phyloP scores from a whole-genome alignment of 2,329 filamentous ascomycete genomes.

The Hymenoscyphus occultus region DNA sequence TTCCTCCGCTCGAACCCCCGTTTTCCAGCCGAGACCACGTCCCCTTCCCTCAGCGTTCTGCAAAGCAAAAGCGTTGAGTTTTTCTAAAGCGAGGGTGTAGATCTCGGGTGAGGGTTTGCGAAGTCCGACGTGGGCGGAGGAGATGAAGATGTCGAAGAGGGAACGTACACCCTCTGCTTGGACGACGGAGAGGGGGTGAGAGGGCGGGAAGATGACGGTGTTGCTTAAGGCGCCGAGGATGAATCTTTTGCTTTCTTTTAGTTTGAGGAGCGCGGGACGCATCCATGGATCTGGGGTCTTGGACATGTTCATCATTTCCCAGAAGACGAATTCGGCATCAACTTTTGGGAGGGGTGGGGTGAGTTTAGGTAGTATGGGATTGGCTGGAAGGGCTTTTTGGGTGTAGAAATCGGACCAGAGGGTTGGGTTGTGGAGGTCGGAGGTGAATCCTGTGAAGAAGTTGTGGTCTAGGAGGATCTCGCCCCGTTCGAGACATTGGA shows the following conservation, averaged over 20 bases:
- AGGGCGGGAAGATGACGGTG: conserved; percentile 79
- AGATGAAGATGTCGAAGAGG: conserved; percentile 84
- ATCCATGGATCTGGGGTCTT: conserved; percentile 39
- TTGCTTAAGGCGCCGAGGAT: conserved; percentile 84
- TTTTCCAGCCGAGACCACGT: conserved; percentile 44
- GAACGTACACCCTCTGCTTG: conserved; percentile 56
- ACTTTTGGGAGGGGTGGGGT: conserved; percentile 67
- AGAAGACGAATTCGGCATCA: conserved; percentile 77
- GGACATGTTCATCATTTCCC: conserved; percentile 64
- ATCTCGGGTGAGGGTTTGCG: conserved; percentile 83
- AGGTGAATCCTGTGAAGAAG: conserved; percentile 75
- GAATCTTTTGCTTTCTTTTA: conserved; percentile 63
- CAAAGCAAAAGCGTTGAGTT: conserved; percentile 61
- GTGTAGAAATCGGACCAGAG: conserved; percentile 69
- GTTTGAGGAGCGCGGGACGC: conserved; percentile 72
- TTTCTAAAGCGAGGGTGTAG: conserved; percentile 69
- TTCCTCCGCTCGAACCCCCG: conserved; percentile 59
- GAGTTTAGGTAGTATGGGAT: conserved; percentile 40
- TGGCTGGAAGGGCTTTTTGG: conserved; percentile 36
- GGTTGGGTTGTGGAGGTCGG: conserved; percentile 63
- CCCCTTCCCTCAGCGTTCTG: conserved; percentile 44
- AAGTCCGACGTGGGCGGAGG: conserved; percentile 80
- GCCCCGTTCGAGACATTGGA: conserved; percentile 86
- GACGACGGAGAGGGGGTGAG: conserved; percentile 62
- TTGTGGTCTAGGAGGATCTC: conserved; percentile 69